phyloP scores from a whole-genome alignment of 2,329 filamentous ascomycete species.

The Coleophoma crateriformis region DNA sequence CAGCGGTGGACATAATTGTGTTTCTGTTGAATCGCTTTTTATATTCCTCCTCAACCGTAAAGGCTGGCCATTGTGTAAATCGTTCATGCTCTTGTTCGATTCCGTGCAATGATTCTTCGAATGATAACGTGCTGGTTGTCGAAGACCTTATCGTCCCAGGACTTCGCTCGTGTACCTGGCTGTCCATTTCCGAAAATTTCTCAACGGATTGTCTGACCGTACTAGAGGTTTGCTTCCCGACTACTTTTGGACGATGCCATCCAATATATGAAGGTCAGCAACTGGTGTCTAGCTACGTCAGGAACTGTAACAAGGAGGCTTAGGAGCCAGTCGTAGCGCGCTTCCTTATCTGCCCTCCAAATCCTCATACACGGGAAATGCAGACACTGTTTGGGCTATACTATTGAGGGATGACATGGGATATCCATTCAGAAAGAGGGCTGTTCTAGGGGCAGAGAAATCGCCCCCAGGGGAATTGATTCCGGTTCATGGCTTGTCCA shows the following conservation, averaged over 20 bases:
- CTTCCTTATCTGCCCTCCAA: no score
- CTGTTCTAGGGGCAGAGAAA: no score
- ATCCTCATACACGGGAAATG: no score
- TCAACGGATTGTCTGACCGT: neutral
- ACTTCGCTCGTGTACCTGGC: neutral
- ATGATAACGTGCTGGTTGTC: neutral
- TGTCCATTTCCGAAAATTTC: neutral
- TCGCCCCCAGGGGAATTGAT: neutral
- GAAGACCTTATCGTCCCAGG: neutral
- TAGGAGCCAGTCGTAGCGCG: no score
- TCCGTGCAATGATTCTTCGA: slow-evolving; percentile 4
- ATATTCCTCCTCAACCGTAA: slow-evolving; percentile 7
- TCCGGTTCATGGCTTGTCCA: neutral
- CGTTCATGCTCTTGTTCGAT: neutral
- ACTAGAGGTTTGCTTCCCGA: neutral
- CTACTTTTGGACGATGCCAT: neutral
- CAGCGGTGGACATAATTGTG: neutral
- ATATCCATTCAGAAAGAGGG: no score
- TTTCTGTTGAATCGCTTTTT: slow-evolving; percentile 1
- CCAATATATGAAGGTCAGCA: neutral
- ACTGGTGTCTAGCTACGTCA: neutral
- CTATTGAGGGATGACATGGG: no score
- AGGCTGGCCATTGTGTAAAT: slow-evolving; percentile 10
- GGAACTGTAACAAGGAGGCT: no score
- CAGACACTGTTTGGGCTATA: no score